Evolutionary conservation across 2,329 filamentous ascomycete genomes (phyloP), one percentile per base, ranked within the genome.

Genomic region (Exophiala spinifera): DNA sequence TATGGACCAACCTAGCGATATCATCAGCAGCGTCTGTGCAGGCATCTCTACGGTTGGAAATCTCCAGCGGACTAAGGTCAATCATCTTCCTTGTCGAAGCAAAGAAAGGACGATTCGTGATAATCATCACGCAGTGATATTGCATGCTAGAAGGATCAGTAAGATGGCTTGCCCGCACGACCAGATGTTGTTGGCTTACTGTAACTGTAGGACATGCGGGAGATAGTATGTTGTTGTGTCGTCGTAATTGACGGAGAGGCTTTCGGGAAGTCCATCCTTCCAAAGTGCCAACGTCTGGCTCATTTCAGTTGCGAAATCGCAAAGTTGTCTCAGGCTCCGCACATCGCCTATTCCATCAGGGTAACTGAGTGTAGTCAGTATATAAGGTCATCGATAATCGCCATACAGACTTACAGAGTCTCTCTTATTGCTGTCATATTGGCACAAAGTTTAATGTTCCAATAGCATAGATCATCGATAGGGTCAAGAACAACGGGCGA

Each of bases 361-460:
- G 28, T 57, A 57, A 34, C 55, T 57, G 25, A 37, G 8, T 33
- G 10, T 3, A 2, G n/a, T 45, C 20, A 34, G 25, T 17, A 14
- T 14, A 10, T 10, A 13, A 36, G 13, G 6, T 15, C n/a, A 19
- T 3, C 14, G 23, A 5, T 8, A 7, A 50, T 15, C 14, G 3
- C 11, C 17, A 5, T 10, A 6, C 17, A 15, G 7, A 11, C 60
- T 46, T 52, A 62, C 60, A 62, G 40, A 25, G 49, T 53, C 19
- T 59, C 56, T n/a, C 60, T 54, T 33, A 62, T 61, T 10, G 51
- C 51, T 4, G 58, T 55, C 60, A 62, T 62, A 36, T 61, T 55
- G 2, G 40, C 53, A 42, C 60, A 62, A n/a, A 62, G 43, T 19
- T 51, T 51, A 3, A 57, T 47, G 17, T 57, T 57, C 51, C 51